Evolutionary conservation across 2,329 filamentous ascomycete species (phyloP), one percentile per base, ranked within the genome.

Genomic region (Ceratocystis alfenasii): DNA sequence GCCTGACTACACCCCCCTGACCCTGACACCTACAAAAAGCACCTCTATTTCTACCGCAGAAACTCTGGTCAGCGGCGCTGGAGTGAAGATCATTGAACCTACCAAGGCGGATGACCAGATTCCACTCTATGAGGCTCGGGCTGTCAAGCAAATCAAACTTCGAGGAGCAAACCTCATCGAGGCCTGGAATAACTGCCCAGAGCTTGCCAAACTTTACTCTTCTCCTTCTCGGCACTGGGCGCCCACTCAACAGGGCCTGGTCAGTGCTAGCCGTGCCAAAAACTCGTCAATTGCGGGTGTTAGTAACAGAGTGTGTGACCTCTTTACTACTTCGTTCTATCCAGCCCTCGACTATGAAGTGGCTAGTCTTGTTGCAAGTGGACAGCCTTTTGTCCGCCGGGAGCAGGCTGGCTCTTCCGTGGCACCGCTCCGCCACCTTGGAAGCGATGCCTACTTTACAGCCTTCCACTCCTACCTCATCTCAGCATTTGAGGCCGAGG

Each of bases 401-500:
- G 48, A 53, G 25, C 48, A 53, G 6, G 17, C 48, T 28, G 60
- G 60, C 22, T 62, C 36, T 41, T 45, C 60, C 1, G 17, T 62
- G 8, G 20, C 44, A n/a, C n/a, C 60, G 20, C 15, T 62, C n/a
- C 36, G 45, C 25, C 60, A 62, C 60, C 17, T n/a, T 20, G 60
- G 36, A 10, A 41, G 36, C 10, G 60, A 62, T 41, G 36, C 60
- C 7, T 62, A 62, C 60, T 62, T 62, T 44, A 25, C 60, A 6
- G 36, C 60, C n/a, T 46, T 62, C 60, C 60, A 62, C 33, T 25
- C 60, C 20, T 62, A 62, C 22, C n/a, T 62, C 17, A 36, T 62
- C 20, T 28, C 22, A 17, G 60, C 33, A 7, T 62, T 62, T 44
- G 60, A 62, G 25, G 22, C 44, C 36, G 60, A 46, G 33, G 60